These are phyloP conservation scores for Combretum micranthum DNA, from an alignment of 345 rosid genomes.

Conservation along the genomic window DNA sequence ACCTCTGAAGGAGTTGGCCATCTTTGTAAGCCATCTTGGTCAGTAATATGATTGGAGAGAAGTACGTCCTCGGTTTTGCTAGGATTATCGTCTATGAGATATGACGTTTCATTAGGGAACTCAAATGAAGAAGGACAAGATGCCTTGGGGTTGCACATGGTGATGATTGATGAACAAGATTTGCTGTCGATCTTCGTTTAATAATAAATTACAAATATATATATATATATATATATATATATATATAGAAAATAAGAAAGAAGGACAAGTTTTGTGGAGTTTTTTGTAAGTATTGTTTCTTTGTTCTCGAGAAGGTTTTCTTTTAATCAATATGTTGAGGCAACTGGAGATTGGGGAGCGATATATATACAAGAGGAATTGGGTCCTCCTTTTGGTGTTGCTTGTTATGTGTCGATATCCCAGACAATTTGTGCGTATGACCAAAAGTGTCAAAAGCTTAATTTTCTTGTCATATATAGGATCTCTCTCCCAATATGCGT, in stretches of 20 bases:
- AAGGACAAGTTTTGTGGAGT: background rate
- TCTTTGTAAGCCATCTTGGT: slow-evolving; percentile 34
- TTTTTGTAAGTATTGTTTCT: slow-evolving; percentile 13
- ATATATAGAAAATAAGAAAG: slow-evolving; percentile 4
- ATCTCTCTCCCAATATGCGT: too few relatives aligned
- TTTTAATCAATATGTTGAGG: too few relatives aligned
- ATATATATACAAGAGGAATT: slow-evolving; percentile 32
- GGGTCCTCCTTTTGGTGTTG: slow-evolving; percentile 19
- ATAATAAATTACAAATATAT: slow-evolving; percentile 1
- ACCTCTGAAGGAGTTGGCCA: slow-evolving; percentile 92
- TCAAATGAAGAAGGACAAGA: slow-evolving; percentile 50
- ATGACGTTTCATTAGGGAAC: slow-evolving; percentile 31
- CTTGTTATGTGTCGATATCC: slow-evolving; percentile 22
- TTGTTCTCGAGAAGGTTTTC: slow-evolving; percentile 6
- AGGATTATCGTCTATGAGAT: slow-evolving; percentile 27
- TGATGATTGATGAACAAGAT: background rate
- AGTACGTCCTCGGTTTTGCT: slow-evolving; percentile 24
- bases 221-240: too few relatives aligned
- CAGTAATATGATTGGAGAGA: slow-evolving; percentile 14
- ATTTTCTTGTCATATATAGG: too few relatives aligned
- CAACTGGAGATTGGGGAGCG: slow-evolving; percentile 1
- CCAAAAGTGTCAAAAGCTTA: slow-evolving; percentile 2
- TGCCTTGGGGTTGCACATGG: slow-evolving; percentile 59
- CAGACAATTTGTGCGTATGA: slow-evolving; percentile 1
- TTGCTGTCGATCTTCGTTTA: background rate